These are phyloP conservation scores for Deinandra increscens DNA, from an alignment of 129 eudicot genomes.

Conservation along the genomic window DNA sequence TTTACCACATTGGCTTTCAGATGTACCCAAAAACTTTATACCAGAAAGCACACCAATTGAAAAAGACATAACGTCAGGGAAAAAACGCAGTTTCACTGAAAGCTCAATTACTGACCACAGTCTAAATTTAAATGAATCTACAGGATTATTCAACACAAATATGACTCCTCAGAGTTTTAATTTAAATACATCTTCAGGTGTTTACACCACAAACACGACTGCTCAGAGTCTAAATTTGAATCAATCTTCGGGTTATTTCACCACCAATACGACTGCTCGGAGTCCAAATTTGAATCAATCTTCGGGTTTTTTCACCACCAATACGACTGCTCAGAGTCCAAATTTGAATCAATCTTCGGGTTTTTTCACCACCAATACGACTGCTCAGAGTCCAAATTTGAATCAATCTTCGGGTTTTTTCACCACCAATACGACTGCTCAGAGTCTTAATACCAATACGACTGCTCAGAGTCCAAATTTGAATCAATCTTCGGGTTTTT, in stretches of 20 bases:
- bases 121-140: constrained; percentile 45
- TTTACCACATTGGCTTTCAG: constrained; percentile 43
- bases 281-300: not conserved
- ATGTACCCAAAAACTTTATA: constrained; percentile 31
- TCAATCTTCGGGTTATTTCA: not conserved
- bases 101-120: constrained; percentile 42
- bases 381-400: not conserved
- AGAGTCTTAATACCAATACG: not conserved
- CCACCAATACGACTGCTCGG: not conserved
- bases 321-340: not conserved
- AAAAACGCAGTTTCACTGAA: constrained; percentile 79
- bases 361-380: not conserved
- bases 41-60: constrained; percentile 53
- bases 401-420: not conserved
- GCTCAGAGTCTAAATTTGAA: not conserved
- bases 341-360: not conserved
- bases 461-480: not conserved
- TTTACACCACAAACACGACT: constrained; percentile 32
- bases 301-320: not conserved
- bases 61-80: constrained; percentile 42
- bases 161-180: constrained; percentile 3
- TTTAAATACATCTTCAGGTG: constrained; percentile 51
- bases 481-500: not conserved
- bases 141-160: constrained; percentile 40
- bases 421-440: constrained; percentile 15